Evolutionary conservation across 768 basidiomycete genomes (phyloP).

Genomic region (Bullera alba): DNA sequence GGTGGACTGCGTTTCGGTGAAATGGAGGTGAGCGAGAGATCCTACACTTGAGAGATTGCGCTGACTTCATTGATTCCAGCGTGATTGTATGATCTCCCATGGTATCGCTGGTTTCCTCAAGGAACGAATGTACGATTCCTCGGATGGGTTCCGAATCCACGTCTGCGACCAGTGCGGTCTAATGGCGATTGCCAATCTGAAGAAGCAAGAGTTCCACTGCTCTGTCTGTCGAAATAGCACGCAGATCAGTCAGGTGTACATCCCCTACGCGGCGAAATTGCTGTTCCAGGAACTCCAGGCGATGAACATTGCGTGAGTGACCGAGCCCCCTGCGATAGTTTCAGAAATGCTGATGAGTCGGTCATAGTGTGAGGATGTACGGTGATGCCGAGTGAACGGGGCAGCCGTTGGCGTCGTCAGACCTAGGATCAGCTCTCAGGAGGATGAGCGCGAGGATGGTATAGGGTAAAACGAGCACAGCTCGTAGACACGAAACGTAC

Average conservation of each 20-base stretch:
- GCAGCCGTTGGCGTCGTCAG: too few species aligned
- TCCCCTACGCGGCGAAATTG: constrained; percentile 85
- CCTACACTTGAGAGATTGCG: not conserved
- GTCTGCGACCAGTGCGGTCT: constrained; percentile 61
- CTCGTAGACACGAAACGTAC: too few species aligned
- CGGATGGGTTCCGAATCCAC: constrained; percentile 45
- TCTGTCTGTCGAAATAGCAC: constrained; percentile 97
- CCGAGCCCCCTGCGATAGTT: not conserved
- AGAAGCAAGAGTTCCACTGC: constrained; percentile 99
- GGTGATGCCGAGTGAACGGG: constrained; percentile 27
- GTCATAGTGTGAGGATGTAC: constrained; percentile 27
- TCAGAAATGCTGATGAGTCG: constrained; percentile 3
- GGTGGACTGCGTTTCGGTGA: constrained; percentile 99
- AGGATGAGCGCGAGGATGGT: too few species aligned
- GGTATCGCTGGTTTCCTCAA: constrained; percentile 97
- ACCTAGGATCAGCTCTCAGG: too few species aligned
- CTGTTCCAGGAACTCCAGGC: constrained; percentile 68
- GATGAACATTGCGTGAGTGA: constrained; percentile 39
- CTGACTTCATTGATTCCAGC: constrained; percentile 39
- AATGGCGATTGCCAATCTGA: constrained; percentile 96
- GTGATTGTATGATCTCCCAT: constrained; percentile 99
- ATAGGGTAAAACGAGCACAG: too few species aligned
- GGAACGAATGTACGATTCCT: constrained; percentile 62
- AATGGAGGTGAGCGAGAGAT: constrained; percentile 62
- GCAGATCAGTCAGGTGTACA: constrained; percentile 64